Evolutionary conservation across 768 basidiomycete genomes (phyloP).

Genomic region (Xerocomus brunneocitrinus): DNA sequence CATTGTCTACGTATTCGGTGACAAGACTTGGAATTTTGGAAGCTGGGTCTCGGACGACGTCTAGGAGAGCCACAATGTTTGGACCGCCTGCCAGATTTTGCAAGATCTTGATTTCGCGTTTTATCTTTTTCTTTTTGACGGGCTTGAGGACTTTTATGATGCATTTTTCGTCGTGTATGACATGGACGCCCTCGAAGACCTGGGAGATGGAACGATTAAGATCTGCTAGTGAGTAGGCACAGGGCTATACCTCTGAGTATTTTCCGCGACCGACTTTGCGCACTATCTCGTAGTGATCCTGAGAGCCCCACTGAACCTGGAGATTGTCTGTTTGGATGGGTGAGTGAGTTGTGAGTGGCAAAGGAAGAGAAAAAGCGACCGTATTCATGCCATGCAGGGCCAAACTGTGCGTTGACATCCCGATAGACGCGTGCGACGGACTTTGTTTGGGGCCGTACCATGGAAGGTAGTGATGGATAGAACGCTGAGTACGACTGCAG

Average conservation of each 20-base stretch:
- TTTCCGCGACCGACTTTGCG: constrained; percentile 94
- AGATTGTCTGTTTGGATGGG: constrained; percentile 68
- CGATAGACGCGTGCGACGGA: constrained; percentile 85
- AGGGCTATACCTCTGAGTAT: constrained; percentile 74
- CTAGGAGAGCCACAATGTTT: constrained; percentile 88
- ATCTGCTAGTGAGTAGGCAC: constrained; percentile 8
- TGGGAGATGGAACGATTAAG: constrained; percentile 27
- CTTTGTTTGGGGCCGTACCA: constrained; percentile 70
- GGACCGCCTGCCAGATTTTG: constrained; percentile 96
- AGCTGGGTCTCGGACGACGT: constrained; percentile 92
- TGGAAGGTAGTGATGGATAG: constrained; percentile 29
- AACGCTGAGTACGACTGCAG: not conserved
- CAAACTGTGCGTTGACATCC: constrained; percentile 83
- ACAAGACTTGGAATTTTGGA: constrained; percentile 96
- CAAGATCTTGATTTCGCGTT: constrained; percentile 96
- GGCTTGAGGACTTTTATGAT: constrained; percentile 99
- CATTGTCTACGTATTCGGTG: constrained; percentile 97
- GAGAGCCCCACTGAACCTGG: constrained; percentile 95
- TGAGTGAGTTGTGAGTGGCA: constrained; percentile 3
- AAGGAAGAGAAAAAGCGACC: constrained; percentile 44
- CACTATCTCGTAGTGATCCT: constrained; percentile 98
- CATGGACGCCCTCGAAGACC: constrained; percentile 93
- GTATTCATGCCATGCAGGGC: constrained; percentile 94
- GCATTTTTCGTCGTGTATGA: constrained; percentile 88
- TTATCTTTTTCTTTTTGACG: constrained; percentile 99